These are phyloP conservation scores for Talaromyces sp. DNA, from an alignment of 2,329 filamentous ascomycete genomes.

Conservation along the genomic window DNA sequence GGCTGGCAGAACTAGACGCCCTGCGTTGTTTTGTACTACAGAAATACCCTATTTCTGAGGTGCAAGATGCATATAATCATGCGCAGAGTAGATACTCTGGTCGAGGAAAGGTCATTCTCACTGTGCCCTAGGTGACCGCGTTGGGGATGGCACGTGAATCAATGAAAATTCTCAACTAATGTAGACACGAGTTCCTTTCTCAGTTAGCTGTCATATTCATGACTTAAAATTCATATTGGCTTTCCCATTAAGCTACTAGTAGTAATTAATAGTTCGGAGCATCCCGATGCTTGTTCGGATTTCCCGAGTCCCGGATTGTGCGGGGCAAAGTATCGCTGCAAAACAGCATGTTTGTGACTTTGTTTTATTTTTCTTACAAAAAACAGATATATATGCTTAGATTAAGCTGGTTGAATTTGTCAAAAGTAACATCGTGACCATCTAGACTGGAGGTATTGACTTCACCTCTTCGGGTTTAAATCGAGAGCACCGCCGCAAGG, in stretches of 20 bases:
- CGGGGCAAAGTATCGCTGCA: background rate
- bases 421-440: background rate
- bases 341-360: background rate
- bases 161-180: background rate
- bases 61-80: slow-evolving; percentile 19
- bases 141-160: background rate
- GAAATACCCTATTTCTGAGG: slow-evolving; percentile 15
- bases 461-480: too few relatives aligned
- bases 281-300: background rate
- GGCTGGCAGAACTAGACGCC: slow-evolving; percentile 10
- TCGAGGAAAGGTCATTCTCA: slow-evolving; percentile 22
- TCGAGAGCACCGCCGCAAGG: too few relatives aligned
- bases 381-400: background rate
- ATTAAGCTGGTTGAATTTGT: background rate
- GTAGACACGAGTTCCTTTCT: background rate
- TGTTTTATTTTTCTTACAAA: background rate
- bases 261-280: background rate
- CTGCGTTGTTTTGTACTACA: slow-evolving; percentile 19
- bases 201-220: background rate
- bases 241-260: background rate
- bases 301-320: background rate
- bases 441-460: background rate
- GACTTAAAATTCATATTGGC: background rate
- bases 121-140: slow-evolving; percentile 3
- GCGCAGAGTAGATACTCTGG: slow-evolving; percentile 14